These are phyloP conservation scores for Quercus parvula DNA, from an alignment of 306 rosid species.

Conservation along the genomic window DNA sequence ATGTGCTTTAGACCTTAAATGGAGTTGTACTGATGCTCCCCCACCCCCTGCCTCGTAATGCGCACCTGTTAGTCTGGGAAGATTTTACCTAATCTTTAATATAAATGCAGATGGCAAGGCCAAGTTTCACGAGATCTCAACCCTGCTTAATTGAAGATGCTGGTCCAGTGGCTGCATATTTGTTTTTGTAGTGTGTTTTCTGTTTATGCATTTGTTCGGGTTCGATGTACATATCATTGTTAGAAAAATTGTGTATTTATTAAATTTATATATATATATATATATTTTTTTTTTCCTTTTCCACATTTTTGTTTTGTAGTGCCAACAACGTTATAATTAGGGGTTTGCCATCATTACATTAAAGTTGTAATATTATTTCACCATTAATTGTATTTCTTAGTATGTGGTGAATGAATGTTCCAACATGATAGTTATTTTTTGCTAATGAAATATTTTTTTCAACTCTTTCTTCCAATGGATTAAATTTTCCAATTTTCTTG, in stretches of 20 bases:
- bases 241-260: conserved; percentile 41
- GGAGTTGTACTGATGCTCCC: not conserved
- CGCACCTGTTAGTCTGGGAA: not conserved
- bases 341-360: conserved; percentile 41
- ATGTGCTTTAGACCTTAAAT: not conserved
- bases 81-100: not conserved
- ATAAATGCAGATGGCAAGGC: conserved; percentile 89
- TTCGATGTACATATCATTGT: conserved; percentile 78
- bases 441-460: not conserved
- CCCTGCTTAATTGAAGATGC: conserved; percentile 49
- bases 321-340: conserved; percentile 36
- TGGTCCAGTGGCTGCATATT: conserved; percentile 10
- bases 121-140: conserved; percentile 75
- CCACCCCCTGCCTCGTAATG: not conserved
- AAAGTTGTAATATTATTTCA: conserved; percentile 34
- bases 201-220: conserved; percentile 37
- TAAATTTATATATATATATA: not conserved
- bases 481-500: too few species aligned
- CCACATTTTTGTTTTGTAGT: conserved; percentile 29
- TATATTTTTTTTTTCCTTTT: conserved; percentile 18
- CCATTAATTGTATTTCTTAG: conserved; percentile 21
- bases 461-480: not conserved
- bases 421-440: not conserved
- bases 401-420: conserved; percentile 9
- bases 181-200: conserved; percentile 36